Base-by-base conservation (phyloP, 768 basidiomycete genomes). In the Lentinula sp. region DNA sequence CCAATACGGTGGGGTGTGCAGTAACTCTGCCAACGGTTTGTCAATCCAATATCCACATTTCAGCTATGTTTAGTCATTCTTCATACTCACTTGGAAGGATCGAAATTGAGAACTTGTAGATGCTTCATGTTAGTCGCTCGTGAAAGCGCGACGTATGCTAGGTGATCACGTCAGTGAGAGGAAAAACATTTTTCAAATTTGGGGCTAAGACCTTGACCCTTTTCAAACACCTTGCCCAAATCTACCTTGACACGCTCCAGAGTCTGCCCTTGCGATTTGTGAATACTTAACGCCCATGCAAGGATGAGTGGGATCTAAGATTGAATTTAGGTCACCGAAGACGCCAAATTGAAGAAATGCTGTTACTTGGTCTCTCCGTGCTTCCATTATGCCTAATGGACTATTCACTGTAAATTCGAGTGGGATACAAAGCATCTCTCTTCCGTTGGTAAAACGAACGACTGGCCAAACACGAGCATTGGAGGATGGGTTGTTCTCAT, bases 211-310 rank as follows among this genome's bases (percentile, higher is more conserved):
- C 88, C 88, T 84, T 91, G 86, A 4, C 89, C 89, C 61, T 83
- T 87, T 70, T 90, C 94, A 73, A 96, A 96, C 1, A 84, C 88
- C 45, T 81, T 79, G 62, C 75, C 70, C 31, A 95, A 79, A 67
- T 95, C 86, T 3, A 95, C 89, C 62, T 86, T 89, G 60, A 95
- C 91, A 53, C 91, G 79, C 55, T 91, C 84, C 48, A 96, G 74
- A 0, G 94, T 95, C 71, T 95, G 93, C 0, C 94, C 94, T 69
- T 96, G 94, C 4, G 88, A 88, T 69, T 95, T 95, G 73, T 94
- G 92, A 37, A 95, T 86, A 52, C 87, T 88, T 69, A 95, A 77
- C 0, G 93, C 92, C 89, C 92, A 95, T 0, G 93, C 86, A n/a
- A 93, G 79, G 53, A 91, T 89, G 4, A 95, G 71, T 0, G 90